A percentile compares a stretch with the other conserved stretches of the same genome.
Conservation (phyloP, 257 asterid genomes). For the Salvia splendens region DNA sequence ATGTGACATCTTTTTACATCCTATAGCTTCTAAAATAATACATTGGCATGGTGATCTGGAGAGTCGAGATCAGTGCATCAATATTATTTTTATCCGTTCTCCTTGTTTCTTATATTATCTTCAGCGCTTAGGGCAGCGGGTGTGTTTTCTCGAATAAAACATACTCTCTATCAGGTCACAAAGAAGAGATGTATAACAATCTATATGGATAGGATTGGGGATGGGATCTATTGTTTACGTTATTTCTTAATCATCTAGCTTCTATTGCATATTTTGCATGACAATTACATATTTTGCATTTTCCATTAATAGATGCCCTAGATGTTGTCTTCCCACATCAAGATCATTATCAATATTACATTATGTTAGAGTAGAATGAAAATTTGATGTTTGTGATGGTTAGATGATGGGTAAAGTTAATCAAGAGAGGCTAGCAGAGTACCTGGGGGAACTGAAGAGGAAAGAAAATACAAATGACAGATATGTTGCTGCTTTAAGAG, state of each 20-base stretch:
- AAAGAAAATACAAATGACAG: conserved; percentile 91
- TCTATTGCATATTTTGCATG: conserved; percentile 7
- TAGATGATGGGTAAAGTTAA: conserved; percentile 95
- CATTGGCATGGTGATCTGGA: no score
- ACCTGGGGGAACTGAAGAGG: conserved; percentile 78
- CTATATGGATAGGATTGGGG: not conserved
- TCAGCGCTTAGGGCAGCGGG: not conserved
- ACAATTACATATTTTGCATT: conserved; percentile 14
- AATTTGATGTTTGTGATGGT: conserved; percentile 9
- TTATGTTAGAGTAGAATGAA: not conserved
- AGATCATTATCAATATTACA: conserved; percentile 8
- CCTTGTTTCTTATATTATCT: not conserved
- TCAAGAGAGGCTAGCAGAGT: conserved; percentile 86
- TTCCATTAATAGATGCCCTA: not conserved
- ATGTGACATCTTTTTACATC: not conserved
- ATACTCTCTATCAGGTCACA: not conserved
- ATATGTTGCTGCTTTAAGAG: conserved; percentile 86
- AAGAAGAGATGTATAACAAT: conserved; percentile 7
- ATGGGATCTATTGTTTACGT: not conserved
- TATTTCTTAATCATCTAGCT: conserved; percentile 9
- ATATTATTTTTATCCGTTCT: not conserved
- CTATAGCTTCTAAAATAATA: not conserved
- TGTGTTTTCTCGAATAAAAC: not conserved
- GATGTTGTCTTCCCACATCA: conserved; percentile 7
- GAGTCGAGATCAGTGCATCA: not conserved